Percentiles rank a stretch among this genome's conserved stretches.
Conservation (phyloP, 1,139 yeast species). For the Lodderomyces elongisporus region DNA sequence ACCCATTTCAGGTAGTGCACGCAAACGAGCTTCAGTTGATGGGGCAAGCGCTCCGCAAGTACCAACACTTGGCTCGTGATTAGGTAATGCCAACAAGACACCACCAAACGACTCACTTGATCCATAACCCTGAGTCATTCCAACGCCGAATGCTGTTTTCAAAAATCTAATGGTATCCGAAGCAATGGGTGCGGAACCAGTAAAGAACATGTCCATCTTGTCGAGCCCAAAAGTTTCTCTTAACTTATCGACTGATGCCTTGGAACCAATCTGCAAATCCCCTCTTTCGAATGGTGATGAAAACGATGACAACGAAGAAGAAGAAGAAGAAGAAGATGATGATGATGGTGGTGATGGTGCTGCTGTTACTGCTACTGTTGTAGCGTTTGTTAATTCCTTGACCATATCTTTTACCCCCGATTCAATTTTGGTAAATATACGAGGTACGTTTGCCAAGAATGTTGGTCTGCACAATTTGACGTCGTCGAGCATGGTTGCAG, state of each 20-base stretch:
- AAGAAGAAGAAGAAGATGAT: no score
- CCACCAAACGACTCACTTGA: constrained; percentile 75
- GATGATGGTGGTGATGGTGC: no score
- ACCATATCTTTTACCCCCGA: constrained; percentile 42
- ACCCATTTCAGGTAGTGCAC: constrained; percentile 66
- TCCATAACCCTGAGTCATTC: constrained; percentile 71
- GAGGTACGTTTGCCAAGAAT: constrained; percentile 55
- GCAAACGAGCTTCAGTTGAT: constrained; percentile 52
- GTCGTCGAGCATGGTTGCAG: constrained; percentile 51
- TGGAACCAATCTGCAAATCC: constrained; percentile 40
- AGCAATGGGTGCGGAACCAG: constrained; percentile 77
- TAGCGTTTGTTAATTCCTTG: constrained; percentile 18
- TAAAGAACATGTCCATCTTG: constrained; percentile 35
- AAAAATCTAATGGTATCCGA: constrained; percentile 56
- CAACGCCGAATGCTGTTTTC: constrained; percentile 56
- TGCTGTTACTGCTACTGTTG: constrained; percentile 35
- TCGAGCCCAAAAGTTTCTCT: constrained; percentile 56
- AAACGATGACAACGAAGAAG: no score
- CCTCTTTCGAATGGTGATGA: no score
- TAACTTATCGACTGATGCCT: constrained; percentile 46
- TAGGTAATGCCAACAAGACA: constrained; percentile 41
- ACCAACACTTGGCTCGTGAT: constrained; percentile 30
- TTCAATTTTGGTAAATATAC: constrained; percentile 62
- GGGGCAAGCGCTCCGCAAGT: constrained; percentile 59
- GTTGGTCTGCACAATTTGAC: constrained; percentile 52